Evolutionary conservation across 225 moss, liverwort and hornwort genomes (phyloP).

Genomic region (Marchantia polymorpha): DNA sequence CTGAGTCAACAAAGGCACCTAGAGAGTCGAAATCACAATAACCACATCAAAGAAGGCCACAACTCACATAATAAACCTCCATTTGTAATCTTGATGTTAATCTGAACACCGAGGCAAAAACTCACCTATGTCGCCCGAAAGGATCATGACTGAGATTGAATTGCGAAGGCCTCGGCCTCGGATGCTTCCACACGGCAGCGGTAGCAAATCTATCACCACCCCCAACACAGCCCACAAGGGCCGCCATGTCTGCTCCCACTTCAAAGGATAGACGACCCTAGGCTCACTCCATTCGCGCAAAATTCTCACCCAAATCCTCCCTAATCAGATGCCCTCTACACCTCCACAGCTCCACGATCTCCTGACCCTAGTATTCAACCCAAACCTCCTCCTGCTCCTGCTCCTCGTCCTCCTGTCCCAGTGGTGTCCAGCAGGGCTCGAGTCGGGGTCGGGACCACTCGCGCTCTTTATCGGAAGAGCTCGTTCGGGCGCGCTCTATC

Average conservation of each 20-base stretch:
- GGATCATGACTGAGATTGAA: slow-evolving; percentile 4
- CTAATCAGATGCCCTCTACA: not conserved
- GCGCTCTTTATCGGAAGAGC: not conserved
- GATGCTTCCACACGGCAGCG: slow-evolving; percentile 24
- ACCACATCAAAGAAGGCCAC: not conserved
- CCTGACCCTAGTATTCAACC: not conserved
- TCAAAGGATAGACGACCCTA: not conserved
- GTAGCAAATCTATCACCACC: slow-evolving; percentile 30
- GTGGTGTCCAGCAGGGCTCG: not conserved
- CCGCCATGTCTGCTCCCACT: slow-evolving; percentile 26
- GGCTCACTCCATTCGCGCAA: slow-evolving; percentile 25
- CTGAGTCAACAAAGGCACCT: not conserved
- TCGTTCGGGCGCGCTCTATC: not conserved
- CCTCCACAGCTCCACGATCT: not conserved
- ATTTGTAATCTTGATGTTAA: not conserved
- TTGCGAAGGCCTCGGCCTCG: slow-evolving; percentile 23
- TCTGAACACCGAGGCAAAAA: not conserved
- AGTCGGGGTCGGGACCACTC: not conserved
- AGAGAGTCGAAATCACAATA: not conserved
- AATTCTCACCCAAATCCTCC: not conserved
- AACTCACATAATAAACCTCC: not conserved
- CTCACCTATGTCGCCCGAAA: slow-evolving; percentile 28
- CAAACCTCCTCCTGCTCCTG: not conserved
- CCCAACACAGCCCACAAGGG: slow-evolving; percentile 19
- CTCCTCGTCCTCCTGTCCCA: not conserved